These are phyloP conservation scores for Clonostachys rosea DNA, from an alignment of 2,329 filamentous ascomycete genomes.

Conservation along the genomic window DNA sequence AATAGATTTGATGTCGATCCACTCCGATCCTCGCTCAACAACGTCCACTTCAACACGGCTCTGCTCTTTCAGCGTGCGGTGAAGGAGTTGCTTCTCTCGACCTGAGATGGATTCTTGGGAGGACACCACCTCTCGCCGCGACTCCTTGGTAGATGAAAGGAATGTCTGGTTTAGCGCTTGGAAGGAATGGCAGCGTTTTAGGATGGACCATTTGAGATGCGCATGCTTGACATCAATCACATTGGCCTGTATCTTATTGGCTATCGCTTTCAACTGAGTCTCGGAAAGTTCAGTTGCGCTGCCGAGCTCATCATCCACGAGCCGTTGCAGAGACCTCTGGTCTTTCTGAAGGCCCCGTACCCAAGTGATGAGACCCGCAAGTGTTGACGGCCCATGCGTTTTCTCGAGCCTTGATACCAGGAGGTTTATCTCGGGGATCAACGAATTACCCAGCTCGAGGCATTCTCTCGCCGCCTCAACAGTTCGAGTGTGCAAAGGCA, in stretches of 20 bases:
- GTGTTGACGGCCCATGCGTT: neutral
- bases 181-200: conserved; percentile 22
- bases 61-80: conserved; percentile 23
- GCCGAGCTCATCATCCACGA: neutral
- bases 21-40: conserved; percentile 25
- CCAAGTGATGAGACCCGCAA: neutral
- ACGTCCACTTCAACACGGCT: conserved; percentile 25
- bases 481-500: too few relatives aligned
- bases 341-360: neutral
- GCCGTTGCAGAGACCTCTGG: neutral
- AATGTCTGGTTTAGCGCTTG: conserved; percentile 23
- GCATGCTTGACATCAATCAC: conserved; percentile 12
- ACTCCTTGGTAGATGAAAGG: conserved; percentile 19
- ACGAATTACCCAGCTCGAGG: too few relatives aligned
- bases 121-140: conserved; percentile 13
- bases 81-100: conserved; percentile 11
- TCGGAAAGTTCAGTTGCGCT: neutral
- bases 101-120: neutral
- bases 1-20: conserved; percentile 23
- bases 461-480: too few relatives aligned
- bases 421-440: neutral
- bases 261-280: conserved; percentile 3
- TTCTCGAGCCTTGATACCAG: neutral
- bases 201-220: conserved; percentile 19
- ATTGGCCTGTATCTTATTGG: conserved; percentile 13